These are phyloP conservation scores for Phytophthora vignae DNA, from an alignment of 352 stramenopile species.

Conservation along the genomic window DNA sequence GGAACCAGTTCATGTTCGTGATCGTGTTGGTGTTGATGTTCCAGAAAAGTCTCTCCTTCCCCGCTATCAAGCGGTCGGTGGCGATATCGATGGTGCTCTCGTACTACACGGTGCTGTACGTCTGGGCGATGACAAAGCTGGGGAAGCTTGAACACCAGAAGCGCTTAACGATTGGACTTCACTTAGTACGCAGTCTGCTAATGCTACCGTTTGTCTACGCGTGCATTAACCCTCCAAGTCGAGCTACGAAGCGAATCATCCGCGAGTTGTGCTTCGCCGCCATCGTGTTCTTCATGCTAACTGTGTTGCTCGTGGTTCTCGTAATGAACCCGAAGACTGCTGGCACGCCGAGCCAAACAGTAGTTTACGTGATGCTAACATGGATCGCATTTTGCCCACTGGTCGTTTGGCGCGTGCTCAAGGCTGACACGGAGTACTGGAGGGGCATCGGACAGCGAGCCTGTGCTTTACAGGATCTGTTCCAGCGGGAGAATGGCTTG, in stretches of 20 bases:
- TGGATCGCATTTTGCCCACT: slow-evolving; percentile 43
- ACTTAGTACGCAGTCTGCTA: slow-evolving; percentile 24
- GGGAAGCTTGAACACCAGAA: slow-evolving; percentile 16
- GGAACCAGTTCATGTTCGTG: slow-evolving; percentile 46
- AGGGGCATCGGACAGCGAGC: slow-evolving; percentile 46
- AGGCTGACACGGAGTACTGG: slow-evolving; percentile 60
- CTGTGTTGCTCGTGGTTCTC: slow-evolving; percentile 26
- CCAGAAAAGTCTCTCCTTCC: slow-evolving; percentile 55
- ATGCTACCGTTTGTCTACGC: slow-evolving; percentile 42
- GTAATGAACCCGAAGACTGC: slow-evolving; percentile 31
- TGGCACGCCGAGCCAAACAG: background rate
- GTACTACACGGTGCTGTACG: slow-evolving; percentile 35
- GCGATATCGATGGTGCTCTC: slow-evolving; percentile 35
- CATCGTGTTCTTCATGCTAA: slow-evolving; percentile 30
- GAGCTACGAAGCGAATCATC: slow-evolving; percentile 39
- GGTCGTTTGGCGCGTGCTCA: slow-evolving; percentile 55
- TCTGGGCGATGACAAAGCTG: slow-evolving; percentile 25
- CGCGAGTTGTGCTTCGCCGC: slow-evolving; percentile 40
- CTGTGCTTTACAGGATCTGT: slow-evolving; percentile 36
- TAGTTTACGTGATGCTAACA: slow-evolving; percentile 23
- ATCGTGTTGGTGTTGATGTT: slow-evolving; percentile 51
- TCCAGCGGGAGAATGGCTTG: slow-evolving; percentile 38
- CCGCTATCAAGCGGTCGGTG: slow-evolving; percentile 41
- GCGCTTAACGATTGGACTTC: slow-evolving; percentile 16
- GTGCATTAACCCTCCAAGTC: slow-evolving; percentile 40